phyloP scores from a whole-genome alignment of 1,139 yeast genomes.

The Meyerozyma carpophila region DNA sequence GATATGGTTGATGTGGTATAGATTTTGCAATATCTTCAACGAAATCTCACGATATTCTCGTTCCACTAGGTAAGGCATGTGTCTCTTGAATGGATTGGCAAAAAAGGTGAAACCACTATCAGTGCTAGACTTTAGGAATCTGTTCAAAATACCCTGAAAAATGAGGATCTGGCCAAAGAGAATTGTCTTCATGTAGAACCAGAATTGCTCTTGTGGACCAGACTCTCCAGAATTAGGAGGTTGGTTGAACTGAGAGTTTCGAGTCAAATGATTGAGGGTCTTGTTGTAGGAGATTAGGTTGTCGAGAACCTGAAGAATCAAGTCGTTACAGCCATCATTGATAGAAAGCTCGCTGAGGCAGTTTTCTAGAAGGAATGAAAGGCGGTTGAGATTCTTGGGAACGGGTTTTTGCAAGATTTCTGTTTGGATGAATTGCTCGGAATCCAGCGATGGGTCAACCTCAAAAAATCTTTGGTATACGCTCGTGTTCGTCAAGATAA shows the following conservation, averaged over 20 bases:
- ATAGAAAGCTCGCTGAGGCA: conserved; percentile 19
- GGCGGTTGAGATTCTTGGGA: conserved; percentile 43
- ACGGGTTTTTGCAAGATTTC: conserved; percentile 33
- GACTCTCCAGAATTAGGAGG: conserved; percentile 9
- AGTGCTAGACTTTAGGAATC: conserved; percentile 21
- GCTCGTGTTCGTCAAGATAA: conserved; percentile 17
- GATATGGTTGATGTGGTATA: conserved; percentile 54
- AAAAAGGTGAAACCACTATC: conserved; percentile 7
- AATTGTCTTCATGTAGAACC: conserved; percentile 37
- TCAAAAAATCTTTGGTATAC: conserved; percentile 17
- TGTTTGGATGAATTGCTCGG: conserved; percentile 11
- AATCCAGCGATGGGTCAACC: conserved; percentile 6
- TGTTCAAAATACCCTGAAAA: conserved; percentile 50
- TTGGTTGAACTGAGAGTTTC: conserved; percentile 19
- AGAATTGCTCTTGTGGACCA: conserved; percentile 20
- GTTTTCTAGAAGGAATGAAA: conserved; percentile 43
- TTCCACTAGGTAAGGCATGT: conserved; percentile 7
- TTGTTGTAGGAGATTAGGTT: conserved; percentile 24
- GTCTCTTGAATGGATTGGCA: conserved; percentile 7
- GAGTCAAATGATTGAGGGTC: conserved; percentile 18
- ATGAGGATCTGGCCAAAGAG: conserved; percentile 49
- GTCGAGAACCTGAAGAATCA: conserved; percentile 16
- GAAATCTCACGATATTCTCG: conserved; percentile 26
- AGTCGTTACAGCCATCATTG: conserved; percentile 12
- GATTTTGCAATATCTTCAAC: conserved; percentile 34